Evolutionary conservation across 768 basidiomycete species (phyloP), one percentile per base, ranked within the genome.

Genomic region (Calocybe gangraenosa): DNA sequence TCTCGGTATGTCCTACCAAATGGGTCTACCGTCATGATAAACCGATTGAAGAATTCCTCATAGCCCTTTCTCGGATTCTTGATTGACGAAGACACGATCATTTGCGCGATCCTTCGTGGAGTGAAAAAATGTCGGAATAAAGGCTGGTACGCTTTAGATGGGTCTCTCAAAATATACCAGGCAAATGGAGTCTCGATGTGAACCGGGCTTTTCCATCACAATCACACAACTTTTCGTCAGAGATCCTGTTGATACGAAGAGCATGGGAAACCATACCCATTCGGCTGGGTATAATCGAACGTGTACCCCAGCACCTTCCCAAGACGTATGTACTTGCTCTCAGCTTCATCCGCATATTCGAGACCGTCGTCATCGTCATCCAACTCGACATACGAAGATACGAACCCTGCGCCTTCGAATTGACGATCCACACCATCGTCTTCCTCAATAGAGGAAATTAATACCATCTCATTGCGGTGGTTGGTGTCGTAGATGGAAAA

Each of bases 321-420:
- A 37, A 82, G 65, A 15, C 69, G 65, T 31, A 87, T 56, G 36
- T 68, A 70, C 36, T 71, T 65, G 3, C 48, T 47, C 20, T 37
- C 42, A 5, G 6, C 67, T 19, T 62, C 62, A 2, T 61, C 66
- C 1, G 63, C 48, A 4, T 61, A 75, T 37, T 78, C 82, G 23
- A 82, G 78, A 46, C 82, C 77, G 0, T 74, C 82, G 17, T 74
- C 78, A 42, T 84, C 82, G 43, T 86, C 84, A 3, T 83, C 80
- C 32, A 71, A 66, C 13, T 67, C 65, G 36, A 71, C 73, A 25
- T 65, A 65, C 0, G 81, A 67, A 9, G 59, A 53, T 1, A 78
- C 76, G n/a, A 61, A 51, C 1, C 87, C 87, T 0, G 74, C 78
- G 3, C 73, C 85, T 47, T 76, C 74, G 36, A 82, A 67, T 14